Conservation (phyloP, 2,329 filamentous ascomycete genomes). For the Hypoxylon rubiginosum region DNA sequence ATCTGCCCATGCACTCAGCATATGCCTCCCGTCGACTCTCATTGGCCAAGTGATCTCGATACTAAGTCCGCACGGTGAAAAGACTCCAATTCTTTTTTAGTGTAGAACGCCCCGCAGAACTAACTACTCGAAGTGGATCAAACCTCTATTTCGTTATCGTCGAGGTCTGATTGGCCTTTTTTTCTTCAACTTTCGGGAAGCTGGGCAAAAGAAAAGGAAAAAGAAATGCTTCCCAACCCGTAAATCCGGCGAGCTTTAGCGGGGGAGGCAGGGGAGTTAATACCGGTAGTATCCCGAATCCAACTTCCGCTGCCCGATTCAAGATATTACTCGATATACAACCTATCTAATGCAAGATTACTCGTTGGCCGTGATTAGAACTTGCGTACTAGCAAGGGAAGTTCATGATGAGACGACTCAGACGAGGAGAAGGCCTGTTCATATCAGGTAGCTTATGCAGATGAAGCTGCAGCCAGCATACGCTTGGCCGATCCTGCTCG, state of each 20-base stretch:
- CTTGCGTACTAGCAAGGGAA: constrained; percentile 2
- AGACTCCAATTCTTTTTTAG: constrained; percentile 25
- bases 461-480: not conserved
- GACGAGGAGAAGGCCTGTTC: not conserved
- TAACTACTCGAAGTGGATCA: constrained; percentile 30
- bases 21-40: not conserved
- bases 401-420: not conserved
- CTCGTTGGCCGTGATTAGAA: constrained; percentile 4
- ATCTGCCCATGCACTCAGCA: constrained; percentile 1
- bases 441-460: constrained; percentile 1
- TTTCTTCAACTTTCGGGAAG: constrained; percentile 14
- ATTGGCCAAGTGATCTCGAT: constrained; percentile 15
- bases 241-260: constrained; percentile 19
- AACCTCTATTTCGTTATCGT: constrained; percentile 38
- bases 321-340: constrained; percentile 24
- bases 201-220: constrained; percentile 22
- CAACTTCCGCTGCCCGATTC: constrained; percentile 26
- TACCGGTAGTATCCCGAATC: constrained; percentile 23
- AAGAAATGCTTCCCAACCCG: constrained; percentile 15
- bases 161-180: constrained; percentile 32
- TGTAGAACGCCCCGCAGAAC: constrained; percentile 26
- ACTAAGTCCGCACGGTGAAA: constrained; percentile 30
- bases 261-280: constrained; percentile 34
- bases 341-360: constrained; percentile 7
- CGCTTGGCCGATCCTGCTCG: not conserved